Percentiles rank a stretch among this genome's conserved stretches.
Conservation (phyloP, 768 basidiomycete genomes). For the Trametes sanguinea region DNA sequence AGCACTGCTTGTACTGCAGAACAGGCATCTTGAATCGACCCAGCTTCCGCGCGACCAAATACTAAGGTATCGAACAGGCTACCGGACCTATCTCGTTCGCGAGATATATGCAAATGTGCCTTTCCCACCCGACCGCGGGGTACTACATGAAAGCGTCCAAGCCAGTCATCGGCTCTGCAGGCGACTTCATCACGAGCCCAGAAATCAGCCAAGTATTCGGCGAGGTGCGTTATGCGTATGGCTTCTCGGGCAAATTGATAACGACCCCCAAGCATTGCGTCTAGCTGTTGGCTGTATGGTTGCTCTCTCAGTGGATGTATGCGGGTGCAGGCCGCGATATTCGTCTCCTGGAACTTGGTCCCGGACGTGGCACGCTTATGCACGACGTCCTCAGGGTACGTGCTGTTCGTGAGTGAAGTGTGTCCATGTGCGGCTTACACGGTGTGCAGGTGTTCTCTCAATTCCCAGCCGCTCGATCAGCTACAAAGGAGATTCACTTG, state of each 20-base stretch:
- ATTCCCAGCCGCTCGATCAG: conserved; percentile 40
- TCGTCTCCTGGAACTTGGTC: conserved; percentile 88
- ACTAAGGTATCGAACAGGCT: conserved; percentile 47
- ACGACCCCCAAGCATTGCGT: conserved; percentile 37
- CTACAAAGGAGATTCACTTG: conserved; percentile 59
- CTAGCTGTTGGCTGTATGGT: conserved; percentile 88
- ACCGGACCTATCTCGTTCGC: conserved; percentile 89
- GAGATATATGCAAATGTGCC: conserved; percentile 89
- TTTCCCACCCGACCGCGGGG: conserved; percentile 86
- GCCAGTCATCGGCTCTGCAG: conserved; percentile 79
- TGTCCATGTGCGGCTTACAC: not conserved
- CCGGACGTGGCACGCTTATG: conserved; percentile 91
- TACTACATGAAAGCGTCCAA: conserved; percentile 84
- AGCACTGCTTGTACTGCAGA: no score
- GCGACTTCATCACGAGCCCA: conserved; percentile 96
- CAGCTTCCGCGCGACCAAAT: not conserved
- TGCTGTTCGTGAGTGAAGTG: conserved; percentile 2
- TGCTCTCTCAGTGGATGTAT: conserved; percentile 71
- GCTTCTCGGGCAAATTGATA: conserved; percentile 32
- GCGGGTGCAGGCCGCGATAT: conserved; percentile 51
- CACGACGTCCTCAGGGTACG: conserved; percentile 83
- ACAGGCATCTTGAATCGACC: no score
- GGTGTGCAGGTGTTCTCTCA: conserved; percentile 50
- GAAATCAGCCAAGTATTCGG: conserved; percentile 97
- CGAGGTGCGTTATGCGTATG: conserved; percentile 57